Evolutionary conservation across 2,329 filamentous ascomycete genomes (phyloP), one percentile per base, ranked within the genome.

Genomic region (Colletotrichum sp.): DNA sequence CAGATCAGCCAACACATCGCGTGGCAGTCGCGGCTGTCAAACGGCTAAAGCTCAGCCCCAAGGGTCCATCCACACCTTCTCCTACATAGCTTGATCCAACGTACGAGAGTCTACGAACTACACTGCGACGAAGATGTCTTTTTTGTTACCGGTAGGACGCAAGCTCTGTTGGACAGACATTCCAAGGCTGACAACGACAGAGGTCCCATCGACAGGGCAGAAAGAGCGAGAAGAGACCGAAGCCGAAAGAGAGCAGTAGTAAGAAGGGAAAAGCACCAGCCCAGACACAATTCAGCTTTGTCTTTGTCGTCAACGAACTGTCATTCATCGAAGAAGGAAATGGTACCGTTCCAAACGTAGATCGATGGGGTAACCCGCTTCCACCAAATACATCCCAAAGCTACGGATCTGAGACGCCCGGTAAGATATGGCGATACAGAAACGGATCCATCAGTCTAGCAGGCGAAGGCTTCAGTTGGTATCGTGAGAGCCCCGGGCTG

Each of bases 221-320:
- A 2, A 71, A 49, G 24, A 34, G 32, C 16, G 62, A 71, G 18
- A 77, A 28, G 60, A 70, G 55, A 10, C 32, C 26, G 4, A 60
- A 18, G 5, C 21, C 28, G 7, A 65, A 49, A n/a, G 52, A 62
- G 3, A 24, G 24, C 9, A 18, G 62, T n/a, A 15, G 18, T 15
- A 73, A 57, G 13, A 71, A 74, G 15, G 71, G 69, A 2, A 52
- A 24, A 16, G 7, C 30, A 8, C 12, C n/a, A 7, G 7, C n/a
- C 34, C n/a, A 30, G 3, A 16, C 26, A 34, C 21, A 30, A 15
- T 70, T 81, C 3, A 82, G 80, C 39, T 88, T 88, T 71, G 77
- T 87, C 2, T 88, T 88, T 30, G 80, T 85, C 4, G 80, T 86
- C 60, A 86, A 86, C 73, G 82, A 86, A 55, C 78, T 86, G 5